These are phyloP conservation scores for Leccinum fibrillosum DNA, from an alignment of 768 basidiomycete species.

Conservation along the genomic window DNA sequence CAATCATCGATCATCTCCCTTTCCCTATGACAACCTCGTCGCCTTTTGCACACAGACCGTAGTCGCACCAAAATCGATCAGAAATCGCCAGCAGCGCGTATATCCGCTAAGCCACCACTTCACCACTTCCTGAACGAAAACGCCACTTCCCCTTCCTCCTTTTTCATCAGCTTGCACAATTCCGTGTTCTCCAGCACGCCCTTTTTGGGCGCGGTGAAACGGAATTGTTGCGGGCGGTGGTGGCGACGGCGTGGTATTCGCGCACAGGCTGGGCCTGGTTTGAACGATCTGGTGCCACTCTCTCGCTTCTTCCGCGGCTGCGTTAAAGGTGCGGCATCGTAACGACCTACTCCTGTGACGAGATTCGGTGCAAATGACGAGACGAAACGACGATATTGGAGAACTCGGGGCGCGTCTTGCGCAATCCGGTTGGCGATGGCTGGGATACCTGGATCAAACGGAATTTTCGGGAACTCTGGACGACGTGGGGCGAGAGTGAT, in stretches of 20 bases:
- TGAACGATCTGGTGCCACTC: neutral
- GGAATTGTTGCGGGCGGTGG: slow-evolving; percentile 8
- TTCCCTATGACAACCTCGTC: neutral
- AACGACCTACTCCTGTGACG: neutral
- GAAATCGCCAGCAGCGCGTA: neutral
- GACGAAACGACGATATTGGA: slow-evolving; percentile 1
- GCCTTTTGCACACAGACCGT: neutral
- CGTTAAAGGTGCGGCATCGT: no score
- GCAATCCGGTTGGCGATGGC: neutral
- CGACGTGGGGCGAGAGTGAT: neutral
- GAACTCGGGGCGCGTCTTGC: neutral
- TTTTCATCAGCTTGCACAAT: slow-evolving; percentile 2
- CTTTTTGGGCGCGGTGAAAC: slow-evolving; percentile 13
- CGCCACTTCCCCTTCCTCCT: neutral
- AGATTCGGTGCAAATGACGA: neutral
- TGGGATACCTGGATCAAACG: neutral
- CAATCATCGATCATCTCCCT: neutral
- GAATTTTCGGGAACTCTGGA: slow-evolving; percentile 4
- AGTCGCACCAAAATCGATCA: neutral
- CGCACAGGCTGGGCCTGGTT: neutral
- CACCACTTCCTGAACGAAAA: neutral
- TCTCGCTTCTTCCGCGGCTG: neutral
- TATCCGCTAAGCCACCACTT: neutral
- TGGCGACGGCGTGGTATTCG: neutral
- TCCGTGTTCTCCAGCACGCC: slow-evolving; percentile 15